Conservation (phyloP, 1,139 yeast genomes). For the Lizanozyma gosingica region DNA sequence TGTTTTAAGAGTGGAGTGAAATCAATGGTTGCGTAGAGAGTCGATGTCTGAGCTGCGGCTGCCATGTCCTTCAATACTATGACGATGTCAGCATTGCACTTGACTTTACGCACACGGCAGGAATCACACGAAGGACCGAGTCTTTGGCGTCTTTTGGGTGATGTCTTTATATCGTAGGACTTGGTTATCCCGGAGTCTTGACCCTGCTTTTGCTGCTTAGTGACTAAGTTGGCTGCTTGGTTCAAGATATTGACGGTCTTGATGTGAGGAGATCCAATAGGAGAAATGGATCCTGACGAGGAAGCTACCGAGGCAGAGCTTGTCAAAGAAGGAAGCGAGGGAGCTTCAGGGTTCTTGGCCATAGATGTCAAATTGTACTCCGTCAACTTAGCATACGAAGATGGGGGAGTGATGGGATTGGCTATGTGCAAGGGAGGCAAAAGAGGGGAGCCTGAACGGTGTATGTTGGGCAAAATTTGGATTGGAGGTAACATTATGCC, state of each 20-base stretch:
- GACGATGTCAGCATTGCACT: slow-evolving; percentile 59
- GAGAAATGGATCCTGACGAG: neutral
- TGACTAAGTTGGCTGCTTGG: neutral
- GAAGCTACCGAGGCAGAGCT: neutral
- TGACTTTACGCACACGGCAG: slow-evolving; percentile 64
- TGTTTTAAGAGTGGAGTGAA: neutral
- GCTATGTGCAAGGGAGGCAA: neutral
- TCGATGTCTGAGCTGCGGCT: neutral
- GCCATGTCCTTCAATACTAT: slow-evolving; percentile 1
- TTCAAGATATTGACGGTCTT: neutral
- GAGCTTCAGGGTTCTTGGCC: neutral
- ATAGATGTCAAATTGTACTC: neutral
- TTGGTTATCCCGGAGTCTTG: neutral
- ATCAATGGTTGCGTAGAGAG: neutral
- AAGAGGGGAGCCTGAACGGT: neutral
- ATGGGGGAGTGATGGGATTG: neutral
- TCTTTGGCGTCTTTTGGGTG: slow-evolving; percentile 44
- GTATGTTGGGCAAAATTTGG: neutral
- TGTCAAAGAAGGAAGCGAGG: neutral
- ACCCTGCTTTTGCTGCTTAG: too few species aligned
- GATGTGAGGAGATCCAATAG: neutral
- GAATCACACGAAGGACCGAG: slow-evolving; percentile 71
- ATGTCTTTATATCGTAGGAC: neutral
- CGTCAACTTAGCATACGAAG: neutral
- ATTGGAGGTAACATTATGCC: neutral